A percentile compares a stretch with the other conserved stretches of the same genome.
phyloP scores from a whole-genome alignment of 495 filamentous ascomycete genomes.

The Daldinia caldariorum region DNA sequence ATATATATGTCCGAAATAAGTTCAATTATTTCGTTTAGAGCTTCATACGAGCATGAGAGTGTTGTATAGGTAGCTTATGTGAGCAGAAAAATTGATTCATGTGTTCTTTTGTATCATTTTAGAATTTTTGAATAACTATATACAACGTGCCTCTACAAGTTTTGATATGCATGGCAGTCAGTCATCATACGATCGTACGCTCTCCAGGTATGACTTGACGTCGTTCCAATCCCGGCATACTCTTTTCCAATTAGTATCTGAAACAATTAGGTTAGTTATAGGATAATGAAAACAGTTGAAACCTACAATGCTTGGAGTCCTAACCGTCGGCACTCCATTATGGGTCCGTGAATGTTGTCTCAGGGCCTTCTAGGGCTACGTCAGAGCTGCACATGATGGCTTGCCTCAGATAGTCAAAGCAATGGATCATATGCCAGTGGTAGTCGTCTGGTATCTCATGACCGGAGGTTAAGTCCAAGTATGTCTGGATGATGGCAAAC shows the following conservation, averaged over 20 bases:
- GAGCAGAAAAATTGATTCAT: neutral
- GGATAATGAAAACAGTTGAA: neutral
- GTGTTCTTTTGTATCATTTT: neutral
- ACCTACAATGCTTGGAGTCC: slow-evolving; percentile 58
- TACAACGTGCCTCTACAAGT: neutral
- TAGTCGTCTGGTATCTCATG: slow-evolving; percentile 56
- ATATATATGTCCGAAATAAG: neutral
- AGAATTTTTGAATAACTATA: neutral
- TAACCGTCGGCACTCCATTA: slow-evolving; percentile 58
- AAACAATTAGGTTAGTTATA: neutral
- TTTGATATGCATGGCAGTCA: slow-evolving; percentile 20
- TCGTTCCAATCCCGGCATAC: slow-evolving; percentile 55
- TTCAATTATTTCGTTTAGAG: neutral
- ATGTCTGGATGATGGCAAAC: slow-evolving; percentile 58
- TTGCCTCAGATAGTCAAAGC: slow-evolving; percentile 60
- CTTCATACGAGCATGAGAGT: no score
- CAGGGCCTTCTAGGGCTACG: slow-evolving; percentile 55
- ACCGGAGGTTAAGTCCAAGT: slow-evolving; percentile 54
- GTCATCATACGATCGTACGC: slow-evolving; percentile 59
- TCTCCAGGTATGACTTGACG: slow-evolving; percentile 55
- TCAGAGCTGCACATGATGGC: slow-evolving; percentile 59
- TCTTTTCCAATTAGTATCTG: slow-evolving; percentile 41
- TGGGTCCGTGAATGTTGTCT: slow-evolving; percentile 58
- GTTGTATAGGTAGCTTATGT: neutral
- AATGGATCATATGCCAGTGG: slow-evolving; percentile 63